Evolutionary conservation across 495 filamentous ascomycete species (phyloP).

Genomic region (Cenococcum geophilum): DNA sequence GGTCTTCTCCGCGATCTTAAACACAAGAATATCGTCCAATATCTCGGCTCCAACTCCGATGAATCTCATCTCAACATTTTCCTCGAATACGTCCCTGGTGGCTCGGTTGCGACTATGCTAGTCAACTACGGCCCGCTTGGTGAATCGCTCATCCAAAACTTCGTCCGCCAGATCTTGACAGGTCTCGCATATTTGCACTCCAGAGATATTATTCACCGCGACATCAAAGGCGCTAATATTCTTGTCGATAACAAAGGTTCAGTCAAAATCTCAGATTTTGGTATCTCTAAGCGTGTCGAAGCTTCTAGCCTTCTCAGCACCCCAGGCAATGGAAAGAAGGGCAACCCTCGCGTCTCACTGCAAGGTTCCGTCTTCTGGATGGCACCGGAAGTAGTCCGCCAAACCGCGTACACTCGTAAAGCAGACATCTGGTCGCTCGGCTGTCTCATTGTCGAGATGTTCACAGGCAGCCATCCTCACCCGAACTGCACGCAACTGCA

Average conservation of each 20-base stretch:
- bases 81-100: conserved; percentile 96
- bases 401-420: conserved; percentile 96
- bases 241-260: conserved; percentile 98
- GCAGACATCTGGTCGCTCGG: conserved; percentile 99
- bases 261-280: conserved; percentile 99
- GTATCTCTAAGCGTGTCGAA: conserved; percentile 96
- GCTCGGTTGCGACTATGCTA: conserved; percentile 95
- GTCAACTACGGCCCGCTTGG: conserved; percentile 94
- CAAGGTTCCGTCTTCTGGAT: conserved; percentile 99
- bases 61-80: conserved; percentile 97
- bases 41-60: conserved; percentile 87
- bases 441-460: conserved; percentile 98
- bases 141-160: conserved; percentile 90
- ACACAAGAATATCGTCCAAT: conserved; percentile 96
- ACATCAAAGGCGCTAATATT: conserved; percentile 98
- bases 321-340: conserved; percentile 49
- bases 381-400: conserved; percentile 96
- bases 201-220: conserved; percentile 93
- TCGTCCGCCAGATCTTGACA: conserved; percentile 90
- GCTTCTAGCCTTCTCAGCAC: conserved; percentile 56
- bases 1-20: conserved; percentile 87
- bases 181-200: conserved; percentile 95
- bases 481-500: conserved; percentile 95
- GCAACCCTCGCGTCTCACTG: conserved; percentile 73
- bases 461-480: conserved; percentile 93